These are phyloP conservation scores for Euphrasia confusa DNA, from an alignment of 257 asterid genomes.

Conservation along the genomic window DNA sequence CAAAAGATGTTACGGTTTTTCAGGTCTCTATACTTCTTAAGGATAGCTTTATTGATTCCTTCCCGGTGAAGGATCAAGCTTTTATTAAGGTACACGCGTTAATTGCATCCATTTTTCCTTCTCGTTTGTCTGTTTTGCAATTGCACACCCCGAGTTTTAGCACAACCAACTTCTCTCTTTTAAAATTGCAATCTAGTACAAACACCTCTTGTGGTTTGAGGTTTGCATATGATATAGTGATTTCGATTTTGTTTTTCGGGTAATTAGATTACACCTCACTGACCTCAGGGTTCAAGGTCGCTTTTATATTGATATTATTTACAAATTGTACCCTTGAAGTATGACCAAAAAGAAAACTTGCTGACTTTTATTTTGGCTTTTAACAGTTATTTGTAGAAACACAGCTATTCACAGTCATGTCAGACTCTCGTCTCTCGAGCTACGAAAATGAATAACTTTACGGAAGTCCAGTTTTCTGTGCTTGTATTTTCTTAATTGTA, in stretches of 20 bases:
- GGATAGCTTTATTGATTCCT: slow-evolving; percentile 80
- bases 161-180: neutral
- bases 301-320: no score
- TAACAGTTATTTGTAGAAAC: slow-evolving; percentile 88
- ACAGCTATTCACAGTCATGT: slow-evolving; percentile 63
- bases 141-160: neutral
- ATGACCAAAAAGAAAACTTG: no score
- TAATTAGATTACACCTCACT: no score
- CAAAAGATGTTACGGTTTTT: slow-evolving; percentile 23
- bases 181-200: no score
- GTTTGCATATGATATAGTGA: no score
- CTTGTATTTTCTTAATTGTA: neutral
- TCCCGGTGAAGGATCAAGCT: slow-evolving; percentile 54
- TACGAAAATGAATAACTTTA: slow-evolving; percentile 41
- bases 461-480: neutral
- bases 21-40: slow-evolving; percentile 86
- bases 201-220: no score
- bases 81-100: slow-evolving; percentile 60
- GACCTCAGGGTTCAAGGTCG: no score
- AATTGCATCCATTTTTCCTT: neutral
- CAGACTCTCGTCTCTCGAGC: slow-evolving; percentile 64
- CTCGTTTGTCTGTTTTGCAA: neutral
- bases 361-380: slow-evolving; percentile 9
- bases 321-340: no score
- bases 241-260: no score